Conservation (phyloP, 176 grass and related monocot genomes). For the Hsuehochloa calcarea region DNA sequence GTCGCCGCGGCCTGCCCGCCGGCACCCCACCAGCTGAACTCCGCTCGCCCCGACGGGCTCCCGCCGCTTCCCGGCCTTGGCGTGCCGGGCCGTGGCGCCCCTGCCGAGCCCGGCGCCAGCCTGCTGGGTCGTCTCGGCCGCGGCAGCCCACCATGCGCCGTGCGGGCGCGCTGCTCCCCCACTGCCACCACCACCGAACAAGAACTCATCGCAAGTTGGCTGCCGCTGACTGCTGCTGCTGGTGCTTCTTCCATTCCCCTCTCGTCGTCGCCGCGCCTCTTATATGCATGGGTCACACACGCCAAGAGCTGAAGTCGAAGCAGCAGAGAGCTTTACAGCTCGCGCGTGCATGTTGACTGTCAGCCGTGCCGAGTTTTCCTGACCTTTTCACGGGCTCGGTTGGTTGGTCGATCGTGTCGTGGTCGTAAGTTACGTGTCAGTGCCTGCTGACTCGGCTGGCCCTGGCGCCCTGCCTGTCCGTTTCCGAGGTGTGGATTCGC, state of each 20-base stretch:
- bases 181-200: not conserved
- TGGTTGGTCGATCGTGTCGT: not conserved
- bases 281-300: slow-evolving; percentile 13
- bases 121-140: slow-evolving; percentile 25
- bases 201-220: not conserved
- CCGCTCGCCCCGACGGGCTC: not conserved
- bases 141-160: not conserved
- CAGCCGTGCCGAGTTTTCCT: not conserved
- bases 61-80: not conserved
- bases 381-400: slow-evolving; percentile 6
- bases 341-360: not conserved
- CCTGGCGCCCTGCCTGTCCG: not conserved
- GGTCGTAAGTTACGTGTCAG: not conserved
- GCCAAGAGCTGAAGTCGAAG: not conserved
- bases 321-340: slow-evolving; percentile 14
- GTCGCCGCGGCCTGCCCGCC: not conserved
- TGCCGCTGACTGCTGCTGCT: not conserved
- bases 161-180: not conserved
- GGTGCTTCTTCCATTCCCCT: not conserved
- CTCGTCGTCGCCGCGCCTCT: not conserved
- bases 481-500: not conserved
- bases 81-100: not conserved
- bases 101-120: not conserved
- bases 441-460: not conserved
- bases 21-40: slow-evolving; percentile 29